Evolutionary conservation across 2,329 filamentous ascomycete species (phyloP).

Genomic region (Pseudofabraea citricarpa): DNA sequence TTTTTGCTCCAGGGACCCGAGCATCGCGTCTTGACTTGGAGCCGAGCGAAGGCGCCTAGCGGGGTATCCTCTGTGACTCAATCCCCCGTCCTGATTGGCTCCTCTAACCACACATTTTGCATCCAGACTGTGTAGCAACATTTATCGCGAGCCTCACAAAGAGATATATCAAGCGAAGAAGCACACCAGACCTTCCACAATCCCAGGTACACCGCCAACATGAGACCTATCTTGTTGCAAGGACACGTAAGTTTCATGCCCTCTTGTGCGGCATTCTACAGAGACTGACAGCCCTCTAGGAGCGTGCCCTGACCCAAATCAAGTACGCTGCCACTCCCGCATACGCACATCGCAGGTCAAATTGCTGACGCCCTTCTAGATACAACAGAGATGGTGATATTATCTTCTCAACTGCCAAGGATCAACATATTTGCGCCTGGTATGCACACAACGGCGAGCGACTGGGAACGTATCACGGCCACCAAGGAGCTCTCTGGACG

Average conservation of each 20-base stretch:
- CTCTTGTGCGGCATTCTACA: background rate
- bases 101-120: conserved; percentile 3
- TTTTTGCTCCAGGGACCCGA: background rate
- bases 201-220: conserved; percentile 44
- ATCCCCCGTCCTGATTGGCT: conserved; percentile 3
- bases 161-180: background rate
- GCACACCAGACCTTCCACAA: background rate
- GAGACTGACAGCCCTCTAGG: conserved; percentile 40
- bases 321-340: no score
- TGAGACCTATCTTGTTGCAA: conserved; percentile 94
- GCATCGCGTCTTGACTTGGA: no score
- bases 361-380: conserved; percentile 45
- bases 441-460: conserved; percentile 97
- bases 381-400: conserved; percentile 95
- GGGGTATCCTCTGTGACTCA: no score
- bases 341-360: no score
- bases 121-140: no score
- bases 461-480: conserved; percentile 92
- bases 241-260: conserved; percentile 65
- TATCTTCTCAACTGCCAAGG: conserved; percentile 92
- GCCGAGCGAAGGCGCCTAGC: background rate
- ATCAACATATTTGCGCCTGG: conserved; percentile 96
- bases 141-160: conserved; percentile 2
- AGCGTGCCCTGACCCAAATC: conserved; percentile 93
- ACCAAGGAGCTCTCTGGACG: conserved; percentile 98